Base-by-base conservation (phyloP, 2,329 filamentous ascomycete genomes). In the Didymosphaeria variabile region DNA sequence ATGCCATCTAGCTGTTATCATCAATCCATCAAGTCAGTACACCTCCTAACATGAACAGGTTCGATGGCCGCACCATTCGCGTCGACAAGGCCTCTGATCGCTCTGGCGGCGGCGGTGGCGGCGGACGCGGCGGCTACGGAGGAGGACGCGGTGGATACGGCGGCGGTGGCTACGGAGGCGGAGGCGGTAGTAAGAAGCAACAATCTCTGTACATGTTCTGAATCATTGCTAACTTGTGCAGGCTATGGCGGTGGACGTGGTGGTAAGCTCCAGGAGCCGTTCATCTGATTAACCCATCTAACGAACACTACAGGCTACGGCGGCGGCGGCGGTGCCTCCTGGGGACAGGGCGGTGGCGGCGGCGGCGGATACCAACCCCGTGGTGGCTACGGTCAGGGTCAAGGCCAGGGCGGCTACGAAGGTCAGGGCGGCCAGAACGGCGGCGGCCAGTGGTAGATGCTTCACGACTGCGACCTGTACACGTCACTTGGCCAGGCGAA, bases 1-100 rank as follows among this genome's bases (percentile, higher is more conserved):
- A 40, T n/a, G 26, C 44, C 29, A 21, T 8, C 13, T 7, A 23
- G 32, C 36, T 32, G 10, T 40, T 19, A 29, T 31, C 42, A 15
- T 9, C 44, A 38, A 19, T 56, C 19, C 57, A 17, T 31, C 10
- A 10, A 8, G 1, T 45, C 19, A 13, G 42, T 21, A 34, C 44
- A 17, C 15, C 15, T 54, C 52, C 67, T 75, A 46, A 77, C 59
- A 17, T 23, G 34, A 58, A 55, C 69, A 97, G 94, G 73, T 97
- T 98, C 80, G 94, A 98, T 80, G 94, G 94, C 67, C 92, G 94
- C 72, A 89, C 88, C 67, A 97, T 99, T 79, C 93, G 94, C 71
- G 94, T 99, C 67, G 94, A 98, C 83, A 97, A 94, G 81, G 95
- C 94, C 64, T 94, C 93, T 60, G 94, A 97, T 80, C 86, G 86